Percentiles rank a stretch among this genome's conserved stretches.
Conservation (phyloP, 805 yeast species). For the Myxozyma kluyveri region DNA sequence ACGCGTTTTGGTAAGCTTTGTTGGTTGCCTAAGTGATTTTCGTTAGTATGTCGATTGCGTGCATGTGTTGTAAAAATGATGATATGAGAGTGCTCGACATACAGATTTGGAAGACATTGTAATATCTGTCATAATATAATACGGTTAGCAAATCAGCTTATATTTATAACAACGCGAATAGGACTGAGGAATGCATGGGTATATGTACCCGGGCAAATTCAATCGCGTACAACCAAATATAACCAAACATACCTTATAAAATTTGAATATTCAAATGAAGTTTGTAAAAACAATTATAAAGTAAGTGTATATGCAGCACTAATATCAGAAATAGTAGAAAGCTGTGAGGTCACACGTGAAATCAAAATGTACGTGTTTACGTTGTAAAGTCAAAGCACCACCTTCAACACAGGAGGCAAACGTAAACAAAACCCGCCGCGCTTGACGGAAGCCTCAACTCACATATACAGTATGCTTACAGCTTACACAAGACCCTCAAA, state of each 20-base stretch:
- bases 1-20: slow-evolving; percentile 54
- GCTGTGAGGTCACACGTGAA: too few relatives aligned
- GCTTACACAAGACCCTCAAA: too few relatives aligned
- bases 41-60: neutral
- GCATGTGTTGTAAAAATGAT: neutral
- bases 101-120: slow-evolving; percentile 25
- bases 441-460: too few relatives aligned
- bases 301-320: too few relatives aligned
- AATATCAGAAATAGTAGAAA: too few relatives aligned
- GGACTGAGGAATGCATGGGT: neutral
- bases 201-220: neutral
- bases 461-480: too few relatives aligned
- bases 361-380: too few relatives aligned
- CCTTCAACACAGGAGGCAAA: too few relatives aligned
- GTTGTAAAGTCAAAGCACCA: too few relatives aligned
- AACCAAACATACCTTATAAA: slow-evolving; percentile 4
- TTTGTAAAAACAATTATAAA: neutral
- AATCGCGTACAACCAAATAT: neutral
- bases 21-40: slow-evolving; percentile 14
- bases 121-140: neutral
- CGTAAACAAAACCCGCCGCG: too few relatives aligned
- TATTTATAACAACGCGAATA: neutral
- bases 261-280: too few relatives aligned
- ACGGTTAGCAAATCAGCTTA: neutral
- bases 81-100: neutral